Evolutionary conservation across 2,329 filamentous ascomycete species (phyloP), one percentile per base, ranked within the genome.

Genomic region (Ophiostoma sp.): DNA sequence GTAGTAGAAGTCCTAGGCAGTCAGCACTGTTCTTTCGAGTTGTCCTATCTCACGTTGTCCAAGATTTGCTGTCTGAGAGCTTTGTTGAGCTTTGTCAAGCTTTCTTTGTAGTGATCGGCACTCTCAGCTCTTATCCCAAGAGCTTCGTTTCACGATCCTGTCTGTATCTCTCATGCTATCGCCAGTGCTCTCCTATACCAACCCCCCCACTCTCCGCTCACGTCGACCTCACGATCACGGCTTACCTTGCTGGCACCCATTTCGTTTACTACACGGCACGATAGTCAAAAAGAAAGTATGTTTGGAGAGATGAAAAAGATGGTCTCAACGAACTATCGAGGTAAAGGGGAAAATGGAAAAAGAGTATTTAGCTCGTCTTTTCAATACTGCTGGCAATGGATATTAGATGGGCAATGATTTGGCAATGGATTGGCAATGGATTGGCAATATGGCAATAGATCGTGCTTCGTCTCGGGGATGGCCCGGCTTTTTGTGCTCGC

Each of bases 1-100:
- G 77, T 86, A 89, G 76, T 89, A 84, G 72, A 87, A 84, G 80
- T 87, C 65, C 33, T n/a, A 10, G 20, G 2, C 2, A 33, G 67
- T 68, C 35, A 71, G 68, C 36, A 33, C 20, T 36, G 4, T 27
- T 4, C 4, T 23, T n/a, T 68, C 23, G 1, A 8, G 2, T 31
- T 27, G 23, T 15, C 10, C 11, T 31, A 15, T 5, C n/a, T 57
- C 23, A 17, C 27, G 65, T 13, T 44, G n/a, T 23, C n/a, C 13
- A 4, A 33, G 6, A 41, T 11, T 1, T 36, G 1, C 1, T 15
- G 36, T 48, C 27, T 27, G 62, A 7, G 15, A 44, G 11, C 62
- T 66, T 66, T 11, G 5, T 48, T 5, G 44, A 48, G 44, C 44
- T n/a, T 4, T 7, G 10, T 65, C 62, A 10, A 41, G 62, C 33